These are phyloP conservation scores for Dryadomyces sulphureus DNA, from an alignment of 2,329 filamentous ascomycete species.

Conservation along the genomic window DNA sequence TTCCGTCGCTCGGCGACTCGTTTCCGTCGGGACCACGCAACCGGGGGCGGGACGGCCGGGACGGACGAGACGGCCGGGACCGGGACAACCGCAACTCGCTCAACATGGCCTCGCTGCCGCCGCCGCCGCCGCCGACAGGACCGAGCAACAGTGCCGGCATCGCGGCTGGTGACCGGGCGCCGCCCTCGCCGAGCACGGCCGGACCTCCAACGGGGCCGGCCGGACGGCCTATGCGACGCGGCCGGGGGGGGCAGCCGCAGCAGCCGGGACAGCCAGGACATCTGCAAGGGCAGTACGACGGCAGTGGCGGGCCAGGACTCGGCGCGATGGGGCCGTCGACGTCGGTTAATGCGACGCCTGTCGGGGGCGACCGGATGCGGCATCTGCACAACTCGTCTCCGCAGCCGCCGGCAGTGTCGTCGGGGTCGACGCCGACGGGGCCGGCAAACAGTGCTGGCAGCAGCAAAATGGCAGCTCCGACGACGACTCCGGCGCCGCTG, in stretches of 20 bases:
- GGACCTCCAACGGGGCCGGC: no score
- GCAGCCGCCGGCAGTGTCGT: not conserved
- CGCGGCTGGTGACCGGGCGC: not conserved
- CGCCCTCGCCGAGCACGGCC: not conserved
- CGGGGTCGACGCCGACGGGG: not conserved
- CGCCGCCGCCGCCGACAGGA: not conserved
- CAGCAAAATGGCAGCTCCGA: no score
- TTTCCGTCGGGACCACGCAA: constrained; percentile 40
- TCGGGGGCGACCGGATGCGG: constrained; percentile 8
- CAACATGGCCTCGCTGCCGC: not conserved
- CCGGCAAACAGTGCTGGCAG: no score
- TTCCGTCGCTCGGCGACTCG: constrained; percentile 25
- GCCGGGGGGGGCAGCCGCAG: not conserved
- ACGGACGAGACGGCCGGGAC: not conserved
- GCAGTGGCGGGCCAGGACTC: not conserved
- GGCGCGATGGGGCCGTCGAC: constrained; percentile 2
- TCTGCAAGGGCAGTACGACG: not conserved
- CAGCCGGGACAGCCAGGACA: not conserved
- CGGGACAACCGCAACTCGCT: constrained; percentile 3
- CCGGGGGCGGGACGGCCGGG: constrained; percentile 21
- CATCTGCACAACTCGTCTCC: constrained; percentile 1
- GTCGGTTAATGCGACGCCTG: constrained; percentile 9
- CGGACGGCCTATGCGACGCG: not conserved
- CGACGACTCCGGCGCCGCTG: not conserved
- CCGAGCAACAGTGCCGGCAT: not conserved